Evolutionary conservation across 2,329 filamentous ascomycete species (phyloP), one percentile per base, ranked within the genome.

Genomic region (Lecanicillium sp.): DNA sequence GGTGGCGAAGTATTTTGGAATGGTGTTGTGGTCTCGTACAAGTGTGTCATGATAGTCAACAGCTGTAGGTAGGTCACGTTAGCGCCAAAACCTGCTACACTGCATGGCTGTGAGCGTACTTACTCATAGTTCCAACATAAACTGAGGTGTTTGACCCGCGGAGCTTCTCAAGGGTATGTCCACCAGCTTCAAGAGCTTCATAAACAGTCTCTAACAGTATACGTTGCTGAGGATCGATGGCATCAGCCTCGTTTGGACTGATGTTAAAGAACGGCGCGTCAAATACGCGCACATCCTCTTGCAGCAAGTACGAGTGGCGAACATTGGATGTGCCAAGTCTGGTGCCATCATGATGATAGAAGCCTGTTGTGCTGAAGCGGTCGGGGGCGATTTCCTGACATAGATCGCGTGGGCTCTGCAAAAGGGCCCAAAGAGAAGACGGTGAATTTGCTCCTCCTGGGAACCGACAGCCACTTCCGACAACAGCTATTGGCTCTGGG

Each of bases 401-500:
- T 7, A 57, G 37, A 33, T 54, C 52, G 29, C 39, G 42, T 29
- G 48, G 48, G 17, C 36, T 14, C 27, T 28, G 35, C 59, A 59
- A 51, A 15, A 63, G 44, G 1, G 59, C 47, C 60, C 62, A 64
- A 4, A 65, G 50, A 41, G 53, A 51, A 2, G 59, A 57, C 2
- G 60, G 55, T 9, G 53, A 52, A 12, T 42, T 54, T 2, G 57
- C 50, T 30, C 47, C 49, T 3, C 62, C 62, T 5, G 62, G 58
- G 20, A 65, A 63, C 9, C 62, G 57, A 45, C 62, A 67, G 4
- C 51, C 59, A n/a, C 34, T 57, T 36, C 64, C 63, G 35, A 68
- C 50, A 20, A 67, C 54, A n/a, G 63, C 64, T 40, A 67, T 65
- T 16, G 63, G 60, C 37, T 62, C 58, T n/a, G n/a, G n/a, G n/a